Base-by-base conservation (phyloP, 768 basidiomycete species). In the Trametes gibbosa region DNA sequence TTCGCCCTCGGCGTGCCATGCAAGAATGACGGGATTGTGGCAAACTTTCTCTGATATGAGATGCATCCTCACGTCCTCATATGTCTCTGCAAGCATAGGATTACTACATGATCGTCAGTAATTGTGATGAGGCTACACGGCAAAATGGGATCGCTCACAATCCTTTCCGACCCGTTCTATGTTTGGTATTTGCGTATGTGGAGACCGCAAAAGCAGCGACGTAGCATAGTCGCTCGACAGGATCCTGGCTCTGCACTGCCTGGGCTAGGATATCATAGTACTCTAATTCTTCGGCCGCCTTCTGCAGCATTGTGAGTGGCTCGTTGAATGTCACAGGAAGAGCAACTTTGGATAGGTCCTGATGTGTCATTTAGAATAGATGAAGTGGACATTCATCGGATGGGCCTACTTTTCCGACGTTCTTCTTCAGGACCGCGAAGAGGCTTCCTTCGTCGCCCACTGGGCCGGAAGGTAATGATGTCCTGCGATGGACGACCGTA, bases 301-400 rank as follows among this genome's bases (percentile, higher is more conserved):
- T 79, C 71, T 95, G 93, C 10, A 94, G 77, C 41, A 95, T 77
- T 0, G 89, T 90, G 35, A 95, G 72, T 29, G 92, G 92, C 65
- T 95, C 92, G 64, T 95, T 95, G 75, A 95, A 95, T 2, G 87
- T 83, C 2, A 95, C 90, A n/a, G 92, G 92, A 59, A 95, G 84
- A 1, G 88, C 79, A 27, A 94, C 87, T 34, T 87, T 86, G 14
- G 90, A 87, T 9, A 93, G 75, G 70, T 94, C 92, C 91, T 93
- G 56, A 32, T 14, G 13, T 50, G 5, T 12, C 61, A 47, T n/a
- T 46, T 41, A 45, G 23, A 54, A 51, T 29, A 35, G 61, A 19
- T 52, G 24, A 21, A 53, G 56, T 17, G 25, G 41, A 63, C 34
- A 16, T 16, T 8, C 32, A 46, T 29, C 32, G 59, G 56, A 35